Base-by-base conservation (phyloP, 1,139 yeast species). In the Pichia sp. region DNA sequence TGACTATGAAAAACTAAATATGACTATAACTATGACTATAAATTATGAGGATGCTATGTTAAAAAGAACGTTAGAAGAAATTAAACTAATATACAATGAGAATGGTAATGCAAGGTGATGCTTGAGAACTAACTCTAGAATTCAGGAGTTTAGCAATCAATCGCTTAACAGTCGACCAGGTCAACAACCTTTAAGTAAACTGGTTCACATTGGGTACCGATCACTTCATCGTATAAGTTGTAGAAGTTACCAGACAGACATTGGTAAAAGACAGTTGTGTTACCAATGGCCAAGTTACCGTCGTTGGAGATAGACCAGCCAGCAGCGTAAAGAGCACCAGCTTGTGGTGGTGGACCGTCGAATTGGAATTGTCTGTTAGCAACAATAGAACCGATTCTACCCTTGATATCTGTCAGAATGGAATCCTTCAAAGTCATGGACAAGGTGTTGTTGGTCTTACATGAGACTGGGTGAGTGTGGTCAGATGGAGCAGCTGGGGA, bases 271-370 rank as follows among this genome's bases (percentile, higher is more conserved):
- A 74, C 73, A 60, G 80, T 78, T 57, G 72, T 70, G 71, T 76
- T 74, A 74, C 93, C 93, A 63, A 87, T 75, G 58, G 89, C 88
- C 71, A 87, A 80, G 76, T 75, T 71, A 66, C 90, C 90, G 56
- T 82, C 67, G 58, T 85, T 6, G 16, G 40, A 76, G 64, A 85
- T 73, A 52, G 88, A 78, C 95, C 95, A 87, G 64, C 95, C 95
- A 60, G 84, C 88, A 68, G 95, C 93, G 75, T 84, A 87, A 72
- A 87, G 83, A 63, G 91, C 79, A 72, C 93, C 95, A 56, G 93
- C 92, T 78, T 87, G 95, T 68, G 93, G 93, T 74, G 92, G 91
- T 66, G 93, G 95, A 72, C 93, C 93, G 70, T 86, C 93, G 67
- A 86, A 86, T 76, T 86, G 93, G 85, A 86, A 85, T 77, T 86